Conservation (phyloP, 208 protist genomes). For the Endotrypanum monterogeii region DNA sequence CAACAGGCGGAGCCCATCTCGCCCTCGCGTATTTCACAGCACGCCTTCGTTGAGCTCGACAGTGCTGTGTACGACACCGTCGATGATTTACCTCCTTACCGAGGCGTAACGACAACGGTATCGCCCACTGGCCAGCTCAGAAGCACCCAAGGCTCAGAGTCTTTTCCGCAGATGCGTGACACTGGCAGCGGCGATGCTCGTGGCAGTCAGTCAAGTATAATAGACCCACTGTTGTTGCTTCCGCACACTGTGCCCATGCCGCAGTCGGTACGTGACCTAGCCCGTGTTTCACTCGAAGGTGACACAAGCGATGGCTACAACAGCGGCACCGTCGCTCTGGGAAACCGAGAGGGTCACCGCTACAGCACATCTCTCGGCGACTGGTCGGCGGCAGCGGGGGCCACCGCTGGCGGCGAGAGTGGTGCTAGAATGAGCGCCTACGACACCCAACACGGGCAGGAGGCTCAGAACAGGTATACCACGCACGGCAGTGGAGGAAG, state of each 20-base stretch:
- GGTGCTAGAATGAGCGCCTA: neutral
- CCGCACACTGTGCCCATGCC: conserved; percentile 26
- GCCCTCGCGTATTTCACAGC: conserved; percentile 27
- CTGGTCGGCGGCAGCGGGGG: neutral
- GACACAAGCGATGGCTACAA: neutral
- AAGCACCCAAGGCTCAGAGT: conserved; percentile 11
- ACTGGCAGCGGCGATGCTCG: conserved; percentile 8
- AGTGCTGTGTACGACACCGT: conserved; percentile 29
- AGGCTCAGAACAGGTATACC: conserved; percentile 9
- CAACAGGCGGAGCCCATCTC: neutral
- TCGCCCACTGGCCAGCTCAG: neutral
- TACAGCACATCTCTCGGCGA: conserved; percentile 3
- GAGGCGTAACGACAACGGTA: conserved; percentile 1
- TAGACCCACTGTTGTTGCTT: conserved; percentile 56
- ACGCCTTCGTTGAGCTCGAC: conserved; percentile 28
- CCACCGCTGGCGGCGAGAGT: neutral
- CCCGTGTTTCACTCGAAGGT: neutral
- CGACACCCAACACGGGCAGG: conserved; percentile 19
- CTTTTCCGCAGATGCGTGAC: conserved; percentile 9
- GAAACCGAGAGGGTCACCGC: neutral
- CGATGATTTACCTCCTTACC: conserved; percentile 18
- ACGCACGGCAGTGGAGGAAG: conserved; percentile 9
- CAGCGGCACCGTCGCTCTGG: conserved; percentile 1
- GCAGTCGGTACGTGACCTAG: neutral
- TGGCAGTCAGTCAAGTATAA: conserved; percentile 14